Evolutionary conservation across 768 basidiomycete species (phyloP).

Genomic region (Russula sp.): DNA sequence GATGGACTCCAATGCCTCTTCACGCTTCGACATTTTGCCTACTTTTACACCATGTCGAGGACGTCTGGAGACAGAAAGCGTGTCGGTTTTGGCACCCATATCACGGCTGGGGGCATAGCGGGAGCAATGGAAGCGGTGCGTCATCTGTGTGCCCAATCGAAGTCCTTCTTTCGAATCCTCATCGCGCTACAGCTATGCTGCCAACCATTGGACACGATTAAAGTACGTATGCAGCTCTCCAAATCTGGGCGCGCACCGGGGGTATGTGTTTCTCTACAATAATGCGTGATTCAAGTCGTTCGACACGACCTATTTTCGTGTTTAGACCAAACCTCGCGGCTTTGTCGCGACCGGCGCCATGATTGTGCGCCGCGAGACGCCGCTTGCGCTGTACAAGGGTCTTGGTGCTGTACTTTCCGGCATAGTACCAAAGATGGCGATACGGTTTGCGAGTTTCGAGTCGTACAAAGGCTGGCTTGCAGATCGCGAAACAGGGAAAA

Average conservation of each 20-base stretch:
- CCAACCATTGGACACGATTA: constrained; percentile 97
- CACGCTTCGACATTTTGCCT: background rate
- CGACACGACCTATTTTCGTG: background rate
- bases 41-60: constrained; percentile 16
- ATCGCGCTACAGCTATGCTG: constrained; percentile 57
- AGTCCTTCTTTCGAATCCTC: background rate
- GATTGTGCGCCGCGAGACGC: constrained; percentile 89
- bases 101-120: constrained; percentile 92
- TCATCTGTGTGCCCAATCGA: constrained; percentile 9
- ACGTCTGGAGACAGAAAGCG: constrained; percentile 58
- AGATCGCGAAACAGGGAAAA: constrained; percentile 73
- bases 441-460: constrained; percentile 97
- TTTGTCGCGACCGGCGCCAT: constrained; percentile 88
- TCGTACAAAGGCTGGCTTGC: constrained; percentile 84
- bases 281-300: background rate
- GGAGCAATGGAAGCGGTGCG: constrained; percentile 90
- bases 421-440: constrained; percentile 99
- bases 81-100: constrained; percentile 82
- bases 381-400: constrained; percentile 95
- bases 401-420: constrained; percentile 94
- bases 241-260: constrained; percentile 74
- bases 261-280: constrained; percentile 51
- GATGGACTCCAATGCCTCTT: background rate
- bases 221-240: constrained; percentile 99
- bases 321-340: constrained; percentile 84